Base-by-base conservation (phyloP, 1,284 basidiomycete genomes). In the Somion occarium region DNA sequence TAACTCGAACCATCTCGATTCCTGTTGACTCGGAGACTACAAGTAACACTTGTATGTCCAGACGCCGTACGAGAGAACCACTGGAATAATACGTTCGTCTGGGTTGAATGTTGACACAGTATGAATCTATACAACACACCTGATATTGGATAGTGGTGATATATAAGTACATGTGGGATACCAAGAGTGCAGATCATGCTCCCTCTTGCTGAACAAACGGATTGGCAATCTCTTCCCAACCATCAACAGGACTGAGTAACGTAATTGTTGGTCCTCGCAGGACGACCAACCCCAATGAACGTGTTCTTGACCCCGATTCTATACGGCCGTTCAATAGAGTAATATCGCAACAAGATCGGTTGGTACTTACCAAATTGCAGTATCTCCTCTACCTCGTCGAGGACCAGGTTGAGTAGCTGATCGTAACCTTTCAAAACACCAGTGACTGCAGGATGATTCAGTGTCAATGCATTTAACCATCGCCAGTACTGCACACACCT, bases 401-500 rank as follows among this genome's bases (percentile, higher is more conserved):
- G 80, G 46, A 96, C 96, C 51, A 99, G 83, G 69, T 99, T 99
- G 61, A 99, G 82, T 41, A 99, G 77, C 64, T 98, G 95, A 71
- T 99, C 97, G 64, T 87, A 98, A 12, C 96, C 96, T 71, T 99
- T 99, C 57, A 99, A 73, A 12, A 88, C 78, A 9, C 96, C 96
- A 15, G 85, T 89, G 43, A 98, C 97, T 98, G 63, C 48, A 20
- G 26, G 45, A 30, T 44, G 34, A 46, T 26, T 45, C 44, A 49
- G 41, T 51, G 22, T 26, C 18, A 9, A 20, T 24, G 48, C 45
- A 42, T 34, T 26, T 18, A 34, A 49, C 38, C 15, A 48, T 39
- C 27, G 49, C 55, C 24, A 59, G 54, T 44, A 30, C 25, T 44
- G 18, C 30, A 67, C 75, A 46, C 58, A 93, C 95, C 94, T 80